Evolutionary conservation across 2,329 filamentous ascomycete species (phyloP), one percentile per base, ranked within the genome.

Genomic region (Metarhizium brunneum): DNA sequence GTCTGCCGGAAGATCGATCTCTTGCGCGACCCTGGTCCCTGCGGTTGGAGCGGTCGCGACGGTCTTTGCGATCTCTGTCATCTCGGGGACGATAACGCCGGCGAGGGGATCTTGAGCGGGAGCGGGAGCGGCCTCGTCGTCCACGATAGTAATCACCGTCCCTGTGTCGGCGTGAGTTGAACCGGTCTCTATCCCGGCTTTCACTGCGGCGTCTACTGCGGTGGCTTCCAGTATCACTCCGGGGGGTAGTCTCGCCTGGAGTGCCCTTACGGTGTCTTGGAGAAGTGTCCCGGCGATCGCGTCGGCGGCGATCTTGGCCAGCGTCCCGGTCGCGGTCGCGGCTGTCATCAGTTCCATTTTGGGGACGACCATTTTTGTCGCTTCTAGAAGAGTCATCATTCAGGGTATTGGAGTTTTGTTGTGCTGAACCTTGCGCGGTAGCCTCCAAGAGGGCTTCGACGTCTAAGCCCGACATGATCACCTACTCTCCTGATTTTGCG

Each of bases 391-490:
- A 82, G 61, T 77, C 75, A 60, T 83, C 81, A 62, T 75, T 68
- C 56, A 73, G 69, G 60, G 70, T 63, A 64, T 73, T 74, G 59
- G 64, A 67, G 58, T 76, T 76, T 65, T 76, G 76, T 54, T 80
- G 74, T 54, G 76, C 73, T 58, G 76, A 73, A 62, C 79, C 77
- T 68, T 84, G 85, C 53, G 88, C 89, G 60, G 88, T 90, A 53
- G 88, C 89, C 73, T 96, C 91, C 63, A 96, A 84, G 61, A 96
- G 82, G 62, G 90, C 90, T 78, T 96, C 92, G 65, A 96, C 90
- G 68, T 95, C 90, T 63, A 80, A 69, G 56, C 71, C 75, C 53
- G 76, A 71, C 76, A 80, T 80, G 59, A 61, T 72, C 62, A 57
- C 54, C 61, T 63, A 58, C 56, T 58, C 25, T 52, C 32, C 40